Conservation (phyloP, 1,284 basidiomycete genomes). For the Melanopsichium pennsylvanicum region DNA sequence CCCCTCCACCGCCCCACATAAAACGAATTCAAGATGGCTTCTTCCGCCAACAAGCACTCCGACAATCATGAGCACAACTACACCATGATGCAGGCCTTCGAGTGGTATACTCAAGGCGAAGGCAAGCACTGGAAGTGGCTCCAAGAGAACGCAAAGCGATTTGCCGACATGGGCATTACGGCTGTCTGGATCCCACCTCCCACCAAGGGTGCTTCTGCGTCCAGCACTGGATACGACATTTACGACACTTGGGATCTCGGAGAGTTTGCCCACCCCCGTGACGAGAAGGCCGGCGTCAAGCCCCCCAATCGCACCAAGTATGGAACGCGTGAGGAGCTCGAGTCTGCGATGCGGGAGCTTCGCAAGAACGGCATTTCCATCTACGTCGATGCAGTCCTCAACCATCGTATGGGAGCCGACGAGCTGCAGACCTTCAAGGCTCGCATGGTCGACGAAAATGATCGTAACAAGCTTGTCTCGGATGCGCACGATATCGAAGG, state of each 20-base stretch:
- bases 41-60: conserved; percentile 48
- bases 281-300: conserved; percentile 70
- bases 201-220: conserved; percentile 65
- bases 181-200: conserved; percentile 73
- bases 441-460: conserved; percentile 42
- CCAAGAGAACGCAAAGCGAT: conserved; percentile 74
- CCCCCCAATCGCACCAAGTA: conserved; percentile 77
- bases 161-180: conserved; percentile 82
- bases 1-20: neutral
- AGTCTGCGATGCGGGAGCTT: conserved; percentile 72
- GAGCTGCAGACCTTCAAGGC: conserved; percentile 74
- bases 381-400: conserved; percentile 70
- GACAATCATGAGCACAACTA: conserved; percentile 50
- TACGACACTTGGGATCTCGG: conserved; percentile 71
- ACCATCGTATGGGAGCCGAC: conserved; percentile 77
- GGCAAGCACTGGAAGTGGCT: conserved; percentile 81
- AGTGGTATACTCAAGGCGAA: conserved; percentile 69
- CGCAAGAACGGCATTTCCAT: conserved; percentile 66
- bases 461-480: conserved; percentile 35
- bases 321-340: conserved; percentile 84
- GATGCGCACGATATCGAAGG: conserved; percentile 53
- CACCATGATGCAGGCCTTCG: conserved; percentile 55
- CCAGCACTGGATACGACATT: conserved; percentile 68
- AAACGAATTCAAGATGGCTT: conserved; percentile 33
- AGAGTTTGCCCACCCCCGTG: conserved; percentile 79